phyloP scores from a whole-genome alignment of 225 moss, liverwort and hornwort genomes.

The Rhytidiadelphus loreus region DNA sequence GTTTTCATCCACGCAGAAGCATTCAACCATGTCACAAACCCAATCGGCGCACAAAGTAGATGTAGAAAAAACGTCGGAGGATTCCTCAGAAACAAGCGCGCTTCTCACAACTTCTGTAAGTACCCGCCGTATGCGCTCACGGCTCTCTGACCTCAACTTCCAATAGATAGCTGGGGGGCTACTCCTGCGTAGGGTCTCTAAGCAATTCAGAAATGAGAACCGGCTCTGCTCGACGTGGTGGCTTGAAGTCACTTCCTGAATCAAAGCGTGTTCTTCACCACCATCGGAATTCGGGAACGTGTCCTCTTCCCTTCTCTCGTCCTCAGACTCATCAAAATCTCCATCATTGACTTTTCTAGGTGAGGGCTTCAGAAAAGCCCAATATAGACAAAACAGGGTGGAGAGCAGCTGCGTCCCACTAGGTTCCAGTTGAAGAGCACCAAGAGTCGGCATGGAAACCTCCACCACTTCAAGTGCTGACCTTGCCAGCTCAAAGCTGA shows the following conservation, averaged over 20 bases:
- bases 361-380: constrained; percentile 49
- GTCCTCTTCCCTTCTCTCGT: constrained; percentile 32
- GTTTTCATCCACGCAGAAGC: constrained; percentile 37
- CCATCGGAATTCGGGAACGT: background rate
- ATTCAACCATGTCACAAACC: constrained; percentile 41
- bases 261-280: background rate
- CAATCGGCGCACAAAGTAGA: constrained; percentile 50
- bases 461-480: constrained; percentile 50
- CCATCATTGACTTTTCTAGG: constrained; percentile 2
- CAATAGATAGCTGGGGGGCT: constrained; percentile 20
- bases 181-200: constrained; percentile 32
- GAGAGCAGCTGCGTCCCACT: constrained; percentile 54
- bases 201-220: constrained; percentile 20
- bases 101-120: constrained; percentile 55
- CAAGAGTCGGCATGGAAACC: constrained; percentile 34
- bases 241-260: constrained; percentile 9
- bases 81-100: constrained; percentile 50
- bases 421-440: constrained; percentile 32
- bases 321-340: constrained; percentile 29
- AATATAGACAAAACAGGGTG: constrained; percentile 65
- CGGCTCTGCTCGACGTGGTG: constrained; percentile 30
- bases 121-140: constrained; percentile 41
- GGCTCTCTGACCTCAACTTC: constrained; percentile 40
- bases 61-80: constrained; percentile 16
- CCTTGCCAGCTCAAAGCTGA: constrained; percentile 39